A percentile compares a stretch with the other conserved stretches of the same genome.
Evolutionary conservation across 2,329 filamentous ascomycete species (phyloP).

Genomic region (Arthrinium phaeospermum): DNA sequence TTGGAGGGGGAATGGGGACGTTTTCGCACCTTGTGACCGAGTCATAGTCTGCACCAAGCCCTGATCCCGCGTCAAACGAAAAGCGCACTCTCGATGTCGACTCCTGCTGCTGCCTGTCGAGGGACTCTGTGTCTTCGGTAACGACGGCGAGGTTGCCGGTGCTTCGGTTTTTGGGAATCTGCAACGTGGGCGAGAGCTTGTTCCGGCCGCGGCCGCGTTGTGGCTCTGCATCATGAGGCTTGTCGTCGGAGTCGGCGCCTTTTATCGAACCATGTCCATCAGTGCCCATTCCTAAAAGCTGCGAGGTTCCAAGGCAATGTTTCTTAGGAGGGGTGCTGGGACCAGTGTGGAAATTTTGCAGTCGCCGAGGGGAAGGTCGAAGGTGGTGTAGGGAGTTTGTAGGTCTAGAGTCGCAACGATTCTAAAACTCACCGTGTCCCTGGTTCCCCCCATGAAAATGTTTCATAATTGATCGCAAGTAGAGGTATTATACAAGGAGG

Average conservation of each 20-base stretch:
- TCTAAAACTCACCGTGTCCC: constrained; percentile 48
- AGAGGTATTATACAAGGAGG: neutral
- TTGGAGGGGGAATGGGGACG: constrained; percentile 11
- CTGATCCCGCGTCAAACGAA: constrained; percentile 75
- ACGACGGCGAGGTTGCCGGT: constrained; percentile 64
- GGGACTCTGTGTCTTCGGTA: constrained; percentile 47
- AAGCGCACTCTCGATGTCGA: constrained; percentile 68
- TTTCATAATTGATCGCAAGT: constrained; percentile 48
- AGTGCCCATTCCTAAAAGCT: constrained; percentile 20
- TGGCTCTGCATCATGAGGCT: constrained; percentile 45
- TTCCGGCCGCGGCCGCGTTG: constrained; percentile 42
- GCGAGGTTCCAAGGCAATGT: constrained; percentile 7
- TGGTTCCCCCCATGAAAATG: constrained; percentile 48
- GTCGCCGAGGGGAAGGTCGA: neutral
- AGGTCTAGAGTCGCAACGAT: constrained; percentile 8
- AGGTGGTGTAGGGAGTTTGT: constrained; percentile 18
- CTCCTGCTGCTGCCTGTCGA: constrained; percentile 40
- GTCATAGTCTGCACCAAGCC: constrained; percentile 67
- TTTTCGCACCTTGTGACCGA: constrained; percentile 72
- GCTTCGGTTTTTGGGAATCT: constrained; percentile 68
- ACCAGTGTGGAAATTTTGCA: constrained; percentile 4
- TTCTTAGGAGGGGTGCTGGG: constrained; percentile 3
- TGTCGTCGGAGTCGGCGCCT: constrained; percentile 49
- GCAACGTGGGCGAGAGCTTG: constrained; percentile 53
- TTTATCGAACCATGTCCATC: constrained; percentile 22